Conservation (phyloP, 352 stramenopile species). For the Phytophthora macrochlamydospora region DNA sequence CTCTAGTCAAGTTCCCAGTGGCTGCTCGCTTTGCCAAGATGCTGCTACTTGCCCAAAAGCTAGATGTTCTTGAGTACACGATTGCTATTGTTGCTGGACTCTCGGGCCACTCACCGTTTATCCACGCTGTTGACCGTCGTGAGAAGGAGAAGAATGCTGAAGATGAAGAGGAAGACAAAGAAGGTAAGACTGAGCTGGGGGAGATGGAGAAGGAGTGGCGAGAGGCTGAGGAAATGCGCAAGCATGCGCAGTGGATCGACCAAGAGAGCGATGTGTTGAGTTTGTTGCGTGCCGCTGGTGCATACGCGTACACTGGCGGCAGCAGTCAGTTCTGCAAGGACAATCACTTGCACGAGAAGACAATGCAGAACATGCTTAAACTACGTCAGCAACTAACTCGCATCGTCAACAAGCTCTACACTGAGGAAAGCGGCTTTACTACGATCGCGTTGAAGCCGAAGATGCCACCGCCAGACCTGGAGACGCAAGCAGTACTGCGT, state of each 20-base stretch:
- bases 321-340: constrained; percentile 70
- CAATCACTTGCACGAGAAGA: constrained; percentile 87
- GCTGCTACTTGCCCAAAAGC: constrained; percentile 80
- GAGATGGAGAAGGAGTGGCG: constrained; percentile 80
- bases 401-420: constrained; percentile 80
- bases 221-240: constrained; percentile 72
- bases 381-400: constrained; percentile 82
- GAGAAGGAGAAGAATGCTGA: constrained; percentile 45
- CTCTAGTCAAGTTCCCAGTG: constrained; percentile 89
- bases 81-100: constrained; percentile 83
- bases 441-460: constrained; percentile 57
- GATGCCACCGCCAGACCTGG: constrained; percentile 69
- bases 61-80: constrained; percentile 76
- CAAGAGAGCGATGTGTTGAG: constrained; percentile 84
- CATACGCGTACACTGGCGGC: constrained; percentile 75
- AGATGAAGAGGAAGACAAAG: constrained; percentile 29
- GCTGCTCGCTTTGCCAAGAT: constrained; percentile 91
- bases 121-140: constrained; percentile 56
- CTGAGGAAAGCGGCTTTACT: constrained; percentile 41
- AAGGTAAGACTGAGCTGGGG: constrained; percentile 47
- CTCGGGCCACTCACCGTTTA: constrained; percentile 78
- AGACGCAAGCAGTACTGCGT: constrained; percentile 63
- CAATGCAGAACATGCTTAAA: constrained; percentile 89
- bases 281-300: constrained; percentile 73
- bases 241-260: constrained; percentile 79